These are phyloP conservation scores for Phytopythium boreale DNA, from an alignment of 352 stramenopile species.

Conservation along the genomic window DNA sequence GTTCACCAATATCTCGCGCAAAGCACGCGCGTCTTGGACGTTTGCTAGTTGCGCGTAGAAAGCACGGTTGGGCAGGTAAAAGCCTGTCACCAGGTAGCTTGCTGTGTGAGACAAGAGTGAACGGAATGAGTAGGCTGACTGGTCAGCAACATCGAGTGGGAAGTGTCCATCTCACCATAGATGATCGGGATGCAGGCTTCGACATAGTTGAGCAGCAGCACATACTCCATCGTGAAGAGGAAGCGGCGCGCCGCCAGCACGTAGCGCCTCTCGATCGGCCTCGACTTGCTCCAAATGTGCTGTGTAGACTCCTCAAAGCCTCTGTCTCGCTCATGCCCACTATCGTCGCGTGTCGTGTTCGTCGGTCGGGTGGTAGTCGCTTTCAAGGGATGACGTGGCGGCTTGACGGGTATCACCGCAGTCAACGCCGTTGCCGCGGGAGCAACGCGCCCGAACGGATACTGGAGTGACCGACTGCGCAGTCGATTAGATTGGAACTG, in stretches of 20 bases:
- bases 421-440: background rate
- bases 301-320: background rate
- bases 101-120: background rate
- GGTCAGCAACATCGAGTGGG: too few relatives aligned
- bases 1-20: too few relatives aligned
- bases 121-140: too few relatives aligned
- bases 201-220: slow-evolving; percentile 37
- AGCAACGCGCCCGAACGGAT: background rate
- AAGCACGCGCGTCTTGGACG: too few relatives aligned
- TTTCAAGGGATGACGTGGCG: too few relatives aligned
- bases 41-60: too few relatives aligned
- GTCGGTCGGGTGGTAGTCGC: too few relatives aligned
- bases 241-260: slow-evolving; percentile 7
- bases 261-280: slow-evolving; percentile 2
- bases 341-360: too few relatives aligned
- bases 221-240: slow-evolving; percentile 40
- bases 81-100: background rate
- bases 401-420: background rate
- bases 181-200: slow-evolving; percentile 35
- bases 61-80: background rate
- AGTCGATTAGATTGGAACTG: too few relatives aligned
- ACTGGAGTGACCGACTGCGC: background rate
- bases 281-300: too few relatives aligned
- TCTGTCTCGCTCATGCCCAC: background rate
- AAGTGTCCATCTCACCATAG: slow-evolving; percentile 39